A percentile compares a stretch with the other conserved stretches of the same genome.
Conservation (phyloP, 73 alveolate species). For the Chromera velia region DNA sequence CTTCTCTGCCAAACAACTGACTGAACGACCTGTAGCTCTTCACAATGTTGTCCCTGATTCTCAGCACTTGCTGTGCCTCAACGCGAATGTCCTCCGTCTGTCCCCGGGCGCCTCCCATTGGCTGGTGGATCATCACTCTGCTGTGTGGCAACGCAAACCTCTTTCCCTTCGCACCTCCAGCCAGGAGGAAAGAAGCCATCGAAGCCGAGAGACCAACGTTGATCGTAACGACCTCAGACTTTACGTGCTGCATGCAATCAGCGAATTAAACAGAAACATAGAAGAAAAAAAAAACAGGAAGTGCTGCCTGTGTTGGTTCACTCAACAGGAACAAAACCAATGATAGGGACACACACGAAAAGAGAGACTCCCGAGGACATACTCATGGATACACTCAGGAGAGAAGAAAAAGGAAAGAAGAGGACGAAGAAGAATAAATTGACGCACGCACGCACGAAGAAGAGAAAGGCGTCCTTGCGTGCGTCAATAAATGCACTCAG, state of each 20-base stretch:
- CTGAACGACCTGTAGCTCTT: background rate
- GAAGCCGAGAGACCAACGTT: constrained; percentile 42
- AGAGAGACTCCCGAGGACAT: background rate
- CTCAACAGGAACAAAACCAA: background rate
- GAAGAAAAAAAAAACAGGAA: background rate
- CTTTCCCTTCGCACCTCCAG: constrained; percentile 46
- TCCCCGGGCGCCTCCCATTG: constrained; percentile 39
- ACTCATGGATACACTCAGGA: background rate
- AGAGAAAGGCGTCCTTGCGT: background rate
- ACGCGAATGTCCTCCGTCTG: constrained; percentile 47
- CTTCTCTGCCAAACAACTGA: too few relatives aligned
- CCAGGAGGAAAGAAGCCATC: constrained; percentile 37
- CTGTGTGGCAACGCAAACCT: background rate
- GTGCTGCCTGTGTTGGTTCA: background rate
- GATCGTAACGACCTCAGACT: constrained; percentile 32
- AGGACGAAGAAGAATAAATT: too few relatives aligned
- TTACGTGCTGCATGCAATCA: constrained; percentile 17
- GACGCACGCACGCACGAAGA: background rate
- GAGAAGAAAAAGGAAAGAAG: too few relatives aligned
- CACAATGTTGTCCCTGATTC: background rate
- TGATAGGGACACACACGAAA: background rate
- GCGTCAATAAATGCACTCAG: too few relatives aligned
- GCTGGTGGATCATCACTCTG: constrained; percentile 43
- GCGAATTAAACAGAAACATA: background rate
- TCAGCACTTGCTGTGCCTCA: constrained; percentile 14